Evolutionary conservation across 306 rosid species (phyloP).

Genomic region (Begonia peltatifolia): DNA sequence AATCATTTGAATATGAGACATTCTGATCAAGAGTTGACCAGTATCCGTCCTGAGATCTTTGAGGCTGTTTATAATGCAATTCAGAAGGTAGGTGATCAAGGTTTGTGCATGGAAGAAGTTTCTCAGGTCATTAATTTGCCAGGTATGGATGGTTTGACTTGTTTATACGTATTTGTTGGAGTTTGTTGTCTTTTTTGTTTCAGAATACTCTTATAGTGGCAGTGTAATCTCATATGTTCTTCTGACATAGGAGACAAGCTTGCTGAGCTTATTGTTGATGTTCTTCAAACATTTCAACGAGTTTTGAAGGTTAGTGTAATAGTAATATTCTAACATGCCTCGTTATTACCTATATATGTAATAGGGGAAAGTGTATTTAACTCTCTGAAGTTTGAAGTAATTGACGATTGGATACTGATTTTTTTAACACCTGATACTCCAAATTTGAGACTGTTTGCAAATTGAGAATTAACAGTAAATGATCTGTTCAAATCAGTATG

Average conservation of each 20-base stretch:
- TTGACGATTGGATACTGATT: too few species aligned
- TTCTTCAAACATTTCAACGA: constrained; percentile 59
- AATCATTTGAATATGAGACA: constrained; percentile 20
- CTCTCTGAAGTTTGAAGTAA: too few species aligned
- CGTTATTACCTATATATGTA: too few species aligned
- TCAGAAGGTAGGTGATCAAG: constrained; percentile 84
- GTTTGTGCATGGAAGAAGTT: constrained; percentile 68
- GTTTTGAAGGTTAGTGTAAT: constrained; percentile 49
- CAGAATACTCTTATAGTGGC: not conserved
- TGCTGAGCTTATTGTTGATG: constrained; percentile 44
- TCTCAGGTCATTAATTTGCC: constrained; percentile 40
- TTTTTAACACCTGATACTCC: too few species aligned
- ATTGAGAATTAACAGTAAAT: too few species aligned
- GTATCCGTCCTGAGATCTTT: constrained; percentile 47
- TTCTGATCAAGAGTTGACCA: constrained; percentile 24
- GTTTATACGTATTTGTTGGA: not conserved
- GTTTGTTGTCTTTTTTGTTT: constrained; percentile 5
- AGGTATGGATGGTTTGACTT: constrained; percentile 32
- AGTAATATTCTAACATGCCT: too few species aligned
- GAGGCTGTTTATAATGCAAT: constrained; percentile 51
- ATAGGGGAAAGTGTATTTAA: too few species aligned
- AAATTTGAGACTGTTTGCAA: too few species aligned
- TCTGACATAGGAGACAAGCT: constrained; percentile 38
- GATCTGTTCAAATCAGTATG: too few species aligned
- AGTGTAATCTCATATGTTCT: constrained; percentile 1